Conservation (phyloP, 2,329 filamentous ascomycete species). For the Calonectria pteridis region DNA sequence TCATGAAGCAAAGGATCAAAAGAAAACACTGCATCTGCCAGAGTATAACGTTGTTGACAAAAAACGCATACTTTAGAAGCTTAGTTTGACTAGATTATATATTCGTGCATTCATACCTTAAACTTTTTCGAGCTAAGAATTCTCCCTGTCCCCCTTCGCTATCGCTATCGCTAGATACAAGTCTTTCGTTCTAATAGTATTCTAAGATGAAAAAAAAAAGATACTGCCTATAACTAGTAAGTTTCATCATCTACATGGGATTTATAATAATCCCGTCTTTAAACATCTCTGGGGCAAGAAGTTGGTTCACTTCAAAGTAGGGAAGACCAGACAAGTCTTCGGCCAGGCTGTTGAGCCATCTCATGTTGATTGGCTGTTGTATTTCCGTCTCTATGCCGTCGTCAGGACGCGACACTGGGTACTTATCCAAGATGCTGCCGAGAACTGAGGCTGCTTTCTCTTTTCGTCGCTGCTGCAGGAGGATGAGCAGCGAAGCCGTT, state of each 20-base stretch:
- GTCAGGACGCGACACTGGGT: conserved; percentile 40
- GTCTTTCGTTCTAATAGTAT: no score
- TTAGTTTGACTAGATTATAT: no score
- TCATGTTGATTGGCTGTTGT: conserved; percentile 39
- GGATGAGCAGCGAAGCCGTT: conserved; percentile 65
- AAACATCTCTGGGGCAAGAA: conserved; percentile 44
- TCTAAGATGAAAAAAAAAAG: neutral
- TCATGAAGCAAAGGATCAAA: neutral
- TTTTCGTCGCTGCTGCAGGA: conserved; percentile 64
- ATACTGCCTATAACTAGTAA: no score
- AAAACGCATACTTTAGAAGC: no score
- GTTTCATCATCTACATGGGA: neutral
- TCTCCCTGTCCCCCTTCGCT: no score
- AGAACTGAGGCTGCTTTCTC: conserved; percentile 57
- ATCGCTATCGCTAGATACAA: no score
- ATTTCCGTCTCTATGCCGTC: conserved; percentile 21
- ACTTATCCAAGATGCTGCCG: conserved; percentile 52
- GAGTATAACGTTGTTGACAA: no score
- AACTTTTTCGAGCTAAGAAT: no score
- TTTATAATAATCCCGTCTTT: neutral
- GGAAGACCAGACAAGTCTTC: conserved; percentile 59
- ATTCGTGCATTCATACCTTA: no score
- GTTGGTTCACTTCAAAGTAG: conserved; percentile 58
- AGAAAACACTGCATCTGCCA: neutral
- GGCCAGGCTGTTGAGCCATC: conserved; percentile 56